Evolutionary conservation across 176 grass and related monocot species (phyloP), one percentile per base, ranked within the genome.

Genomic region (Triticum dicoccoides): DNA sequence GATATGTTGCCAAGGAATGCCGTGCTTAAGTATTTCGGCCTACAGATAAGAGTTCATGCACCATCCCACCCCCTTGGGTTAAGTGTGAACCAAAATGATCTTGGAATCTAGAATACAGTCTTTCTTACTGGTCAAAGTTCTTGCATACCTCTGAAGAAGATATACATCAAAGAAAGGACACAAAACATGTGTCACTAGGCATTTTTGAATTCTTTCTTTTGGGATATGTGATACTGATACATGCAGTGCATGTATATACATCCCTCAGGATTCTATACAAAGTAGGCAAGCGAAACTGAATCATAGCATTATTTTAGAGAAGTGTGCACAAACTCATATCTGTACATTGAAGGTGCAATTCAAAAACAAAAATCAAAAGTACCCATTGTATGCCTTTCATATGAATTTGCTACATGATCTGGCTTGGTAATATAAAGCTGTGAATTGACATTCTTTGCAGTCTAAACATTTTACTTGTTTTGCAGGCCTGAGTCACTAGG

Each of bases 401-500:
- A 32, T 8, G 41, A 83, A 69, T 78, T 58, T 11, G 29, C 72
- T 78, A 51, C 15, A 45, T 10, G 66, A 37, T 30, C 7, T 20
- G 73, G 27, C 44, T 73, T 73, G 20, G 33, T 54, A 30, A 7
- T 80, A 69, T 73, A 72, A 10, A 65, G 13, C 85, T 85, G 66
- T 3, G 11, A 25, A 8, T 18, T 49, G 17, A 4, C 52, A 44
- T 79, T 83, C 47, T 24, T 81, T 49, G n/a, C 64, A 75, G 62
- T 33, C 27, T 84, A 58, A 92, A 56, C 37, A 5, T 66, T 87
- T 6, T 80, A 65, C 79, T 71, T 56, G 2, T 64, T 81, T 92
- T 91, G 82, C 90, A 99, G 97, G 73, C 97, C 97, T 37, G 96
- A 98, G 80, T 80, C 96, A 59, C 84, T 98, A 69, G 96, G 96